Evolutionary conservation across 2,329 filamentous ascomycete genomes (phyloP), one percentile per base, ranked within the genome.

Genomic region (Fusarium longipes): DNA sequence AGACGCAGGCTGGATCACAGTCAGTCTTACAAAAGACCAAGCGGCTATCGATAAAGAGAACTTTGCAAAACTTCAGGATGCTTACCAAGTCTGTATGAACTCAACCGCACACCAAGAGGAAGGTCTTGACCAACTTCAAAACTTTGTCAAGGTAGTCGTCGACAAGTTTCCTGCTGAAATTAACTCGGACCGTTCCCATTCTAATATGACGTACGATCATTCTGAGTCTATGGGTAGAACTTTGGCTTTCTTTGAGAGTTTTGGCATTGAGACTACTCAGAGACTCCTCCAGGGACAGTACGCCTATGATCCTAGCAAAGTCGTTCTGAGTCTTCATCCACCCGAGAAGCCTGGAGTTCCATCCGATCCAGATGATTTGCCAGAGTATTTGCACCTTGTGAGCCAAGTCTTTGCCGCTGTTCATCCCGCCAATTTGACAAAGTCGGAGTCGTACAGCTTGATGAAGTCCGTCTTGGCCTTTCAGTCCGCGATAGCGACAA

Each of bases 41-140:
- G 81, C 80, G 3, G 78, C 33, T 5, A 57, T 80, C 1, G 87
- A 90, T 57, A 81, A 86, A 70, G 76, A 84, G 30, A 93, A 91
- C 73, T 92, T 92, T 71, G 77, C 85, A 62, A 89, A 90, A 75
- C 78, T 93, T 73, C 86, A 90, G 74, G 77, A 82, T 43, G 86
- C 83, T 1, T 93, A 92, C 70, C 78, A 86, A 62, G 84, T 89
- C 35, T 93, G 91, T 72, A 84, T 91, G 75, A 82, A 92, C 70
- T 85, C 89, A 72, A 80, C 84, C 10, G 76, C 79, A 11, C 84
- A 90, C 45, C 83, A 84, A 65, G 76, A 83, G 38, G 73, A 82
- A 10, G 90, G 89, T 3, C 78, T 84, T 6, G 74, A 81, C 57
- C 89, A 89, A 4, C 75, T 93, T 36, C 74, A 82, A 18, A 75